A percentile compares a stretch with the other conserved stretches of the same genome.
phyloP scores from a whole-genome alignment of 495 filamentous ascomycete species.

The Bryoglossum gracile region DNA sequence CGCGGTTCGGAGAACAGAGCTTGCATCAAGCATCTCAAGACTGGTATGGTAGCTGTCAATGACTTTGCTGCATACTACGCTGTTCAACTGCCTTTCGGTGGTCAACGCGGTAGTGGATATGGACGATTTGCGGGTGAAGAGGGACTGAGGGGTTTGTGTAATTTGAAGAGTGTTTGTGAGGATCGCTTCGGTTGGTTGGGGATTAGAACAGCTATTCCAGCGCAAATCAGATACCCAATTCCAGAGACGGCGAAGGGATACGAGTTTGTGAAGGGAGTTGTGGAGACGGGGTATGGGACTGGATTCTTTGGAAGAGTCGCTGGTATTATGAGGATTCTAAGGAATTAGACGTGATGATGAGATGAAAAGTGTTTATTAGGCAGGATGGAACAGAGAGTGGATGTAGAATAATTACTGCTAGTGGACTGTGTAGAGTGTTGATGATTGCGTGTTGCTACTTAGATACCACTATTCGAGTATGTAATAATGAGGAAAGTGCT shows the following conservation, averaged over 20 bases:
- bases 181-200: conserved; percentile 58
- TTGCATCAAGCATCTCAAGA: conserved; percentile 61
- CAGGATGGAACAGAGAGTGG: background rate
- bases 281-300: conserved; percentile 46
- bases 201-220: conserved; percentile 69
- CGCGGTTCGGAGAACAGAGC: conserved; percentile 37
- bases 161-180: conserved; percentile 75
- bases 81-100: conserved; percentile 89
- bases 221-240: conserved; percentile 74
- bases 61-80: conserved; percentile 92
- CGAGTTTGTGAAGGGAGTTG: conserved; percentile 47
- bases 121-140: conserved; percentile 90
- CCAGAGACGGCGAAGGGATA: conserved; percentile 43
- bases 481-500: no score
- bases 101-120: conserved; percentile 79
- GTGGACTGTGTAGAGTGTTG: no score
- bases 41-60: conserved; percentile 89
- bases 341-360: conserved; percentile 11
- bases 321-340: conserved; percentile 16
- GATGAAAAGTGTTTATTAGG: background rate
- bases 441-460: no score
- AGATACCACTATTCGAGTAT: no score
- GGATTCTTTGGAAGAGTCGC: conserved; percentile 2
- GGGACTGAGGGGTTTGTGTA: conserved; percentile 75
- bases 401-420: no score